A percentile compares a stretch with the other conserved stretches of the same genome.
Conservation (phyloP, 306 rosid genomes). For the Ormosia emarginata region DNA sequence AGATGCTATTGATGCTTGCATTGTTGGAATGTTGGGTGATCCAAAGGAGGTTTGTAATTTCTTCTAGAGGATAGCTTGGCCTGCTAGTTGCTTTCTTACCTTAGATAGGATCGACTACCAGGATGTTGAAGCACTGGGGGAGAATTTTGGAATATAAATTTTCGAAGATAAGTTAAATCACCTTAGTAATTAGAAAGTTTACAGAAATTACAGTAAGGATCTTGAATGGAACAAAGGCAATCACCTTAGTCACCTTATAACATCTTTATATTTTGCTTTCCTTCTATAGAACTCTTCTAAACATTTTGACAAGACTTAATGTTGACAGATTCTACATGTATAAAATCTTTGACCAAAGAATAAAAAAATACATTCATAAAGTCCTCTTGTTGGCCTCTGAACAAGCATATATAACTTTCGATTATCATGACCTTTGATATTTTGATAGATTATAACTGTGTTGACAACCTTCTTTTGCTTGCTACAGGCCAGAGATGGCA, state of each 20-base stretch:
- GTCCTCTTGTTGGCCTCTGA: neutral
- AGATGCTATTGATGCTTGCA: conserved; percentile 93
- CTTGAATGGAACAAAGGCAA: neutral
- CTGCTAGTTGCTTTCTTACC: neutral
- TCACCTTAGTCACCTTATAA: neutral
- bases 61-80: neutral
- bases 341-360: neutral
- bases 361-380: neutral
- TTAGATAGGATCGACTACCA: neutral
- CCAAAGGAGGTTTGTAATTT: conserved; percentile 69
- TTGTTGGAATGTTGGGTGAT: conserved; percentile 93
- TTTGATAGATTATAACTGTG: neutral
- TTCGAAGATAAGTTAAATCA: neutral
- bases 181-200: neutral
- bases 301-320: neutral
- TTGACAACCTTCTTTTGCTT: neutral
- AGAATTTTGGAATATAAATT: neutral
- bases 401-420: neutral
- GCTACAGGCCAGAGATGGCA: conserved; percentile 75
- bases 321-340: neutral
- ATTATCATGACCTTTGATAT: neutral
- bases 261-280: neutral
- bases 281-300: neutral
- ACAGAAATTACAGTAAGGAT: neutral
- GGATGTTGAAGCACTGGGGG: neutral